Conservation (phyloP, 306 rosid species). For the Nissolia schottii region DNA sequence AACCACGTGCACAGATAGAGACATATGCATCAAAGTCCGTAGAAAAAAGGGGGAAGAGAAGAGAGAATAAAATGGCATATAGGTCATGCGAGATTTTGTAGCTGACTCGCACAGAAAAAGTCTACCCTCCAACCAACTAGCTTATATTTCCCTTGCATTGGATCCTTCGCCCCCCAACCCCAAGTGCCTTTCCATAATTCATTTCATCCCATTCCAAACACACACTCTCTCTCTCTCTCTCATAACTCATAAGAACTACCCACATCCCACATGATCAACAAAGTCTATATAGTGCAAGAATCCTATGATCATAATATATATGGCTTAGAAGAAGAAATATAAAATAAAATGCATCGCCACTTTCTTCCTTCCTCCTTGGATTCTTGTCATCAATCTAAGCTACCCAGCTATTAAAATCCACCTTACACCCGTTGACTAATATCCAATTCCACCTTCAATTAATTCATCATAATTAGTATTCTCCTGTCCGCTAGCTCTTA, state of each 20-base stretch:
- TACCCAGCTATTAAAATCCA: no score
- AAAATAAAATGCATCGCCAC: no score
- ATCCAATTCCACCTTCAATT: background rate
- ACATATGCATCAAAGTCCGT: constrained; percentile 42
- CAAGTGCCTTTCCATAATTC: no score
- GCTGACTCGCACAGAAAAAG: constrained; percentile 17
- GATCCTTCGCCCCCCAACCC: constrained; percentile 71
- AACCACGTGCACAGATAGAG: constrained; percentile 50
- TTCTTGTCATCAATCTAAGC: no score
- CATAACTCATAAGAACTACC: background rate
- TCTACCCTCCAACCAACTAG: no score
- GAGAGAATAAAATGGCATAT: no score
- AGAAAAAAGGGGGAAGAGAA: background rate
- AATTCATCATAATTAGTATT: background rate
- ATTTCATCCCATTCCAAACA: no score
- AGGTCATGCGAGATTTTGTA: no score
- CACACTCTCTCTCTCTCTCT: constrained; percentile 19
- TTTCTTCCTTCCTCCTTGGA: background rate
- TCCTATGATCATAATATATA: no score
- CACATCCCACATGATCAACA: constrained; percentile 17
- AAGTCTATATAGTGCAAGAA: constrained; percentile 31
- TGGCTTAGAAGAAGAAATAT: no score
- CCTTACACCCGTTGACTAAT: no score
- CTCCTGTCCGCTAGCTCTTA: no score
- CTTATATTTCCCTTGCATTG: constrained; percentile 43